Base-by-base conservation (phyloP, 495 filamentous ascomycete species). In the Hypoxylon trugodes region DNA sequence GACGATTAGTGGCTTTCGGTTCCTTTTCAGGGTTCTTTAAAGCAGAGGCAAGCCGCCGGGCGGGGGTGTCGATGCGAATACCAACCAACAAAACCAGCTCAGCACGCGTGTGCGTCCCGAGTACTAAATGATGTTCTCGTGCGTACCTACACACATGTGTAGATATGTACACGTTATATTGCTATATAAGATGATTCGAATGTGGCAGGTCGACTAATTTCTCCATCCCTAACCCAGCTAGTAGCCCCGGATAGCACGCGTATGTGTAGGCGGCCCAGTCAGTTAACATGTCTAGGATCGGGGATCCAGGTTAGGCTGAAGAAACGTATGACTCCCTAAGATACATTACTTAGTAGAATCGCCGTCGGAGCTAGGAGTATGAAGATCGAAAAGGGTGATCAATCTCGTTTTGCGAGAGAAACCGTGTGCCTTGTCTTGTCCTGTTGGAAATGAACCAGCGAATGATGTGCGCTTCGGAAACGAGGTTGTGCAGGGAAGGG, bases 381-480 rank as follows among this genome's bases (percentile, higher is more conserved):
- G 56, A 56, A 60, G 62, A 66, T 66, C 55, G 50, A 65, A 52
- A 59, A 48, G 36, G 61, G 47, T 30, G 61, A 59, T 45, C 25
- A 43, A 43, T 51, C 43, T 58, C 13, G 21, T n/a, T 33, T 24
- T 47, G 40, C 12, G 22, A 10, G 40, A 13, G 15, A 43, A 13
- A 18, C 37, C 24, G 52, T 48, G 48, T 54, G 52, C 47, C 53
- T 45, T 61, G 61, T 53, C 58, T 58, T 48, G 58, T 56, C n/a
- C 40, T 53, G 58, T 57, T 61, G 64, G 64, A 67, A 62, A 59
- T 58, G 64, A 67, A 40, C 58, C 64, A 50, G 59, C 64, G 64
- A 67, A 67, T 61, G 64, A 67, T 67, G 47, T 53, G 47, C 58
- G 64, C n/a, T 59, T 67, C 53, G 53, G 64, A 67, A 62, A 67